A percentile compares a stretch with the other conserved stretches of the same genome.
Evolutionary conservation across 129 eudicot genomes (phyloP).

Genomic region (Daucus carota): DH1_v3.0 NC_030384.2:42053501-42054000

Average conservation of each 20-base stretch:
- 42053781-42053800: constrained; percentile 68
- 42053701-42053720: not conserved
- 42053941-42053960: not conserved
- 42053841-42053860: constrained; percentile 50
- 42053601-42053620: constrained; percentile 72
- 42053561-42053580: constrained; percentile 47
- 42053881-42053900: not conserved
- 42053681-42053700: not conserved
- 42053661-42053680: not conserved
- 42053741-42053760: constrained; percentile 81
- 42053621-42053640: not conserved
- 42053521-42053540: constrained; percentile 35
- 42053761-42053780: constrained; percentile 79
- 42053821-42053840: constrained; percentile 62
- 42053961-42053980: not conserved
- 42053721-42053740: constrained; percentile 36
- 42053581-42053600: constrained; percentile 60
- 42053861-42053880: constrained; percentile 10
- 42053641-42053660: not conserved
- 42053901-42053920: not conserved
- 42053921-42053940: not conserved
- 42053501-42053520: constrained; percentile 34
- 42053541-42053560: constrained; percentile 36
- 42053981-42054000: too few species aligned
- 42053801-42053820: constrained; percentile 41